Evolutionary conservation across 495 filamentous ascomycete species (phyloP).

Genomic region (Hyphodiscus hymeniophilus): DNA sequence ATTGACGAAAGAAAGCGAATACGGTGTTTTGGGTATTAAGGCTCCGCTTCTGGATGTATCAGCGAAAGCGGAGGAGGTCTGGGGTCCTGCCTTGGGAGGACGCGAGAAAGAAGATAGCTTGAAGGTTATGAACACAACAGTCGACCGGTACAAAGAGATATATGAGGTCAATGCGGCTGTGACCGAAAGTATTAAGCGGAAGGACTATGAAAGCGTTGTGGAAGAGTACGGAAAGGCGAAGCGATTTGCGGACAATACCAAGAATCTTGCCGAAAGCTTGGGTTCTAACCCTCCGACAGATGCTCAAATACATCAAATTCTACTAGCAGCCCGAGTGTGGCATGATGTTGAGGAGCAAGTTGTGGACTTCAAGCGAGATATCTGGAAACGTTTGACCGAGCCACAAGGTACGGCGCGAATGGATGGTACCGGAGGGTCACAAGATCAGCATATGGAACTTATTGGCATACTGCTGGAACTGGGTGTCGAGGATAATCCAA

Average conservation of each 20-base stretch:
- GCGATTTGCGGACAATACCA: conserved; percentile 65
- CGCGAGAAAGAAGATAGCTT: conserved; percentile 85
- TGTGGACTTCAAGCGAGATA: conserved; percentile 74
- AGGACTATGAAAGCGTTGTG: conserved; percentile 78
- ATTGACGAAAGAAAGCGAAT: conserved; percentile 86
- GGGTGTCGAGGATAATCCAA: conserved; percentile 90
- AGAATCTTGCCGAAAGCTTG: conserved; percentile 45
- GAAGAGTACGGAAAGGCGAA: conserved; percentile 78
- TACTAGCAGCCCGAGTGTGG: conserved; percentile 93
- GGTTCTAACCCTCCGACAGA: conserved; percentile 51
- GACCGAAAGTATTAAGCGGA: conserved; percentile 76
- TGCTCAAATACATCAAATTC: conserved; percentile 69
- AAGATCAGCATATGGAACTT: conserved; percentile 82
- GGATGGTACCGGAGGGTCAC: conserved; percentile 37
- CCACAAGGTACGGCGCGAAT: conserved; percentile 37
- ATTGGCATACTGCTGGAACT: conserved; percentile 82
- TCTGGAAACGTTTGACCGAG: conserved; percentile 70
- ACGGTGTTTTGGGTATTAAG: conserved; percentile 86
- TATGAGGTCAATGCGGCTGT: conserved; percentile 74
- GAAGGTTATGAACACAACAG: conserved; percentile 59
- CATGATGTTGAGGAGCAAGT: conserved; percentile 79
- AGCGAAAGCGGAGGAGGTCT: conserved; percentile 90
- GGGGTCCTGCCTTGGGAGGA: conserved; percentile 88
- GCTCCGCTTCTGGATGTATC: conserved; percentile 78
- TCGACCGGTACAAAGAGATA: conserved; percentile 71